Evolutionary conservation across 257 asterid genomes (phyloP).

Genomic region (Thymus quinquecostatus): DNA sequence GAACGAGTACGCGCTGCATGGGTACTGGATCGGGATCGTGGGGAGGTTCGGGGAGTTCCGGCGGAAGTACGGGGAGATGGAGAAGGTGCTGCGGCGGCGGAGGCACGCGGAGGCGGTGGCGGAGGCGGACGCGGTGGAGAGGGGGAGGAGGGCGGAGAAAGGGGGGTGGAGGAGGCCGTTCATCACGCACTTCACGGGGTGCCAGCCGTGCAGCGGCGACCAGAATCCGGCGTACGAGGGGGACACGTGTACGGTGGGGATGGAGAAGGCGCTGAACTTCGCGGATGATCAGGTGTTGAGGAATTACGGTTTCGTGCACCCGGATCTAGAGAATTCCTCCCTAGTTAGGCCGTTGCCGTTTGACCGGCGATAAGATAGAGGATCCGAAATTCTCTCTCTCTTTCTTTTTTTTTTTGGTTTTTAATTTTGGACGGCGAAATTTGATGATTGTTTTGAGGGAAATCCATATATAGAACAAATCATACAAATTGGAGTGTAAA

Average conservation of each 20-base stretch:
- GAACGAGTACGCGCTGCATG: conserved; percentile 65
- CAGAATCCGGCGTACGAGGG: conserved; percentile 60
- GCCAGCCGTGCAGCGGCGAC: conserved; percentile 87
- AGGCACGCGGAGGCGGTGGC: conserved; percentile 65
- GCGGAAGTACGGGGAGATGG: conserved; percentile 42
- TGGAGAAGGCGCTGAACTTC: conserved; percentile 72
- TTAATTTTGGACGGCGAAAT: background rate
- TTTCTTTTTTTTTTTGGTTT: background rate
- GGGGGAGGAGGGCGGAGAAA: conserved; percentile 41
- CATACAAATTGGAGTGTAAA: too few relatives aligned
- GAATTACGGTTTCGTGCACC: conserved; percentile 60
- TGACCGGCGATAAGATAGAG: background rate
- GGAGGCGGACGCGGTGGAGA: background rate
- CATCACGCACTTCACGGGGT: conserved; percentile 85
- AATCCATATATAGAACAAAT: too few relatives aligned
- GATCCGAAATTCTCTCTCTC: background rate
- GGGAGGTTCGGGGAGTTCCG: conserved; percentile 38
- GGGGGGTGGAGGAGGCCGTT: conserved; percentile 67
- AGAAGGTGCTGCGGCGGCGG: conserved; percentile 41
- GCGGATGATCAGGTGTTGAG: conserved; percentile 78
- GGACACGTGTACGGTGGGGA: conserved; percentile 58
- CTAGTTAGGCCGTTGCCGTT: conserved; percentile 8
- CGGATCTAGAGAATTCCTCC: conserved; percentile 40
- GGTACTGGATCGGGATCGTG: conserved; percentile 69
- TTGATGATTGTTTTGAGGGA: background rate